phyloP scores from a whole-genome alignment of 305 asterid species.

The Fraxinus paxiana region DNA sequence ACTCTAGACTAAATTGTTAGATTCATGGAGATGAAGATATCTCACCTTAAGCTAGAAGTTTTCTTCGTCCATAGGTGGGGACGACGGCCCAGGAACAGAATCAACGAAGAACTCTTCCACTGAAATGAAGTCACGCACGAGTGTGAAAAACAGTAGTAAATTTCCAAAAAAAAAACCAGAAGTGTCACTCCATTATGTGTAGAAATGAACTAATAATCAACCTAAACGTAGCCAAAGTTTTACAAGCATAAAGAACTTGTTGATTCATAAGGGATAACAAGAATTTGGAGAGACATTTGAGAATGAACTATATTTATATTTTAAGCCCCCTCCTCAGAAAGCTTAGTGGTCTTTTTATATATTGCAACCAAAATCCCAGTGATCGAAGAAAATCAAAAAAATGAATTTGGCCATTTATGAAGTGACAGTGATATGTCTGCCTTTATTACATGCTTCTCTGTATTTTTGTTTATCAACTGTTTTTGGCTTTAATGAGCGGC shows the following conservation, averaged over 20 bases:
- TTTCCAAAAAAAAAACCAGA: neutral
- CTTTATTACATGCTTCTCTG: neutral
- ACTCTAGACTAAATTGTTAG: neutral
- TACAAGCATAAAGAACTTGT: neutral
- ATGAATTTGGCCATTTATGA: neutral
- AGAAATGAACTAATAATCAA: neutral
- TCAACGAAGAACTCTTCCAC: slow-evolving; percentile 79
- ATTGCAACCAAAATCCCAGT: neutral
- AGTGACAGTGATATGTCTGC: neutral
- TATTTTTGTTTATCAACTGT: neutral
- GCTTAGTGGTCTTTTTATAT: neutral
- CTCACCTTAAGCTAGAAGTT: slow-evolving; percentile 38
- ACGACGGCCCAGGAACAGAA: slow-evolving; percentile 49
- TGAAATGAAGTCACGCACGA: slow-evolving; percentile 26
- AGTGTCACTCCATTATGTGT: neutral
- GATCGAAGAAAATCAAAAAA: neutral
- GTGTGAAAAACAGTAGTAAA: neutral
- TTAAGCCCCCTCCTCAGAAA: neutral
- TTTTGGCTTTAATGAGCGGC: neutral
- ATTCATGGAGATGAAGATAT: neutral
- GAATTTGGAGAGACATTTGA: neutral
- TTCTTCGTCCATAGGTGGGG: slow-evolving; percentile 61
- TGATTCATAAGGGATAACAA: neutral
- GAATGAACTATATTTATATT: neutral
- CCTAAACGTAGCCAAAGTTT: neutral